Evolutionary conservation across 1,284 basidiomycete genomes (phyloP).

Genomic region (Ustilago shanxiensis): DNA sequence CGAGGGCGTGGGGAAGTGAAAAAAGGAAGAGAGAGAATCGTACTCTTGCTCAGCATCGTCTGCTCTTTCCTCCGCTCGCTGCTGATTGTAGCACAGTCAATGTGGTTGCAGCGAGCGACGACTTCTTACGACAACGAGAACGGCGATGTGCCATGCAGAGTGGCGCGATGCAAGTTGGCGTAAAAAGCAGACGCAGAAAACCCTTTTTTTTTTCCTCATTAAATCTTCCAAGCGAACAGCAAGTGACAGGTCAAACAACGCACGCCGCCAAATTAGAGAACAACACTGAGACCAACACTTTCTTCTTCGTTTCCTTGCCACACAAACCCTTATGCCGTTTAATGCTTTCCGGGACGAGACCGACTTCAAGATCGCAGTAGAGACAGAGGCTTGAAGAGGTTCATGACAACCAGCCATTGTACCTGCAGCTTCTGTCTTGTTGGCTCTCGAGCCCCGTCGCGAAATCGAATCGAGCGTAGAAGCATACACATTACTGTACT

Average conservation of each 20-base stretch:
- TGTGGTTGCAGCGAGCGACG: background rate
- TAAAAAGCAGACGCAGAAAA: slow-evolving; percentile 8
- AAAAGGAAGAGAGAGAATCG: no score
- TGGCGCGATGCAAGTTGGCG: slow-evolving; percentile 30
- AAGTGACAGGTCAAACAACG: slow-evolving; percentile 19
- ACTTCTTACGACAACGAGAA: background rate
- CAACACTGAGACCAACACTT: slow-evolving; percentile 43
- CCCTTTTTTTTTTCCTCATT: background rate
- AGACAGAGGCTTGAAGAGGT: background rate
- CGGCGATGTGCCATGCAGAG: background rate
- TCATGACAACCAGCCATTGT: no score
- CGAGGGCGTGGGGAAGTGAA: slow-evolving; percentile 23
- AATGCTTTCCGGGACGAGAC: background rate
- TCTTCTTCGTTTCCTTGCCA: background rate
- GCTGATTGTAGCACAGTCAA: background rate
- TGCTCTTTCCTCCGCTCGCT: no score
- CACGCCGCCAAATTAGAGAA: slow-evolving; percentile 5
- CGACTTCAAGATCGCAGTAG: no score
- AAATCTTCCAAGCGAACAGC: background rate
- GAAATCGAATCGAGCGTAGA: background rate
- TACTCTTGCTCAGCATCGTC: no score
- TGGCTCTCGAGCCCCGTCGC: no score
- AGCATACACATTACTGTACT: no score
- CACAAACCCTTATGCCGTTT: no score
- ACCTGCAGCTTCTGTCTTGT: no score